Evolutionary conservation across 148 eudicot species (phyloP), one percentile per base, ranked within the genome.

Genomic region (Diospyros lotus): DNA sequence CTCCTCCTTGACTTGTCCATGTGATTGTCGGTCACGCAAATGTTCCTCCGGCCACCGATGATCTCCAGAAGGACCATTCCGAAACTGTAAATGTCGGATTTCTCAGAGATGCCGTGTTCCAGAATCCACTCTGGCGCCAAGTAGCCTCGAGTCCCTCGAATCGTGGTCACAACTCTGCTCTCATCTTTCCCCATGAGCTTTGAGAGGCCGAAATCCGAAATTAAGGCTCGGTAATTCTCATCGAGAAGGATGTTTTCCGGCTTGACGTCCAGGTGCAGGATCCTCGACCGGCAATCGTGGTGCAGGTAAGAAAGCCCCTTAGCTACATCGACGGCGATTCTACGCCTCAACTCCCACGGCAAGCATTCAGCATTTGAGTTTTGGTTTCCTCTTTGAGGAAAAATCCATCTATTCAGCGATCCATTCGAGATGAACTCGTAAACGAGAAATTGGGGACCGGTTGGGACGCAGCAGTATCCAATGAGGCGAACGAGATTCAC

Each of bases 41-140:
- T 87, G 44, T 80, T 87, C 69, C 97, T 85, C 63, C 82, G 68
- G 14, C 98, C 95, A 3, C 95, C 95, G 38, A 94, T 82, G 52
- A 91, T 80, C 87, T 94, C 98, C 71, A 91, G 75, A 41, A 94
- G 84, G 48, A 94, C 97, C 89, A 94, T 89, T 42, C 98, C 98
- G 4, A 66, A 94, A 59, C 97, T 90, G 43, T 84, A 94, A 0
- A 94, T 84, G 70, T 94, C 98, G 17, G 85, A 90, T 64, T 94
- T 94, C 69, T 87, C 91, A 0, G 95, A 88, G 39, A 90, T 74
- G 0, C 97, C 92, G 15, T 85, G 76, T 54, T 91, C 92, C 66
- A 90, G 61, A 18, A 94, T 70, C 98, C 97, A 94, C 53, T 94
- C 98, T 0, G 98, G 98, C n/a, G 98, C 98, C 7, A 94, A 73